These are phyloP conservation scores for Fulvia fulva DNA, from an alignment of 2,329 filamentous ascomycete genomes.

Conservation along the genomic window DNA sequence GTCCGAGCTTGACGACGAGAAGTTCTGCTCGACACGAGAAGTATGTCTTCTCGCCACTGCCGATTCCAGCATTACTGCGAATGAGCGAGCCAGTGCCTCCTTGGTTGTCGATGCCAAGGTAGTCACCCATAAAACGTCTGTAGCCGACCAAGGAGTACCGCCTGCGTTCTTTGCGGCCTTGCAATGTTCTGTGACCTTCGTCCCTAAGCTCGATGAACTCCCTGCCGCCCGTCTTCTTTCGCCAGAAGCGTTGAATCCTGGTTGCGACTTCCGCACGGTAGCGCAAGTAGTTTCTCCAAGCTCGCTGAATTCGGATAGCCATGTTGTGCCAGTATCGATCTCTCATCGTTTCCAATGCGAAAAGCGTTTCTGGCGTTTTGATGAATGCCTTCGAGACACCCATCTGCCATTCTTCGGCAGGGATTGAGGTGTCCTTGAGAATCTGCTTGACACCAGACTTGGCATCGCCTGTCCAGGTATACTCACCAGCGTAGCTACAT, in stretches of 20 bases:
- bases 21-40: conserved; percentile 92
- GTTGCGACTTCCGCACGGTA: conserved; percentile 91
- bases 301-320: conserved; percentile 94
- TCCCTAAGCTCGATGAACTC: conserved; percentile 87
- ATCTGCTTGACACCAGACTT: conserved; percentile 88
- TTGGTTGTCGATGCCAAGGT: conserved; percentile 78
- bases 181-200: conserved; percentile 76
- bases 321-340: conserved; percentile 99
- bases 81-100: conserved; percentile 78
- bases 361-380: conserved; percentile 94
- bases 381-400: conserved; percentile 97
- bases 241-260: conserved; percentile 92
- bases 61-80: conserved; percentile 66
- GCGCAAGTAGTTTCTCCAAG: conserved; percentile 92
- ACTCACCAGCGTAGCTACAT: conserved; percentile 93
- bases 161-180: conserved; percentile 82
- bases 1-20: conserved; percentile 89
- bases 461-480: conserved; percentile 87
- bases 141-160: conserved; percentile 89
- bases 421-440: conserved; percentile 92
- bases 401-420: conserved; percentile 92
- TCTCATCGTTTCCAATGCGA: conserved; percentile 95
- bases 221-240: conserved; percentile 83
- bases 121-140: conserved; percentile 89
- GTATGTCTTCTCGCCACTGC: conserved; percentile 65